Percentiles rank a stretch among this genome's conserved stretches.
Conservation (phyloP, 495 filamentous ascomycete species). For the Talaromyces trachyspermus region DNA sequence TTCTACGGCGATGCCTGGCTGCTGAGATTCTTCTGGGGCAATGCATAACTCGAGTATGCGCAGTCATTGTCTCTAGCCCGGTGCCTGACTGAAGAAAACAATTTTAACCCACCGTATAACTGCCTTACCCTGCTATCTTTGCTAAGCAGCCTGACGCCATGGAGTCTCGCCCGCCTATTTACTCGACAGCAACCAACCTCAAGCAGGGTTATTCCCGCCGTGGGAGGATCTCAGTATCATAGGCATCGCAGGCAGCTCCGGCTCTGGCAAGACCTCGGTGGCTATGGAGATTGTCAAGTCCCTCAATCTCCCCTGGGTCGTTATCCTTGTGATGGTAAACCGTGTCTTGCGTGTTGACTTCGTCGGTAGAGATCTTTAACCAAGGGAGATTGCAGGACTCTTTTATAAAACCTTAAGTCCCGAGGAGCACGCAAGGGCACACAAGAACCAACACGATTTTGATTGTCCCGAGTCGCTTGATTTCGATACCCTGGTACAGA, state of each 20-base stretch:
- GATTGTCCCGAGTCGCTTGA: slow-evolving; percentile 92
- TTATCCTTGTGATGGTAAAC: slow-evolving; percentile 88
- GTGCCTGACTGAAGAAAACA: too few species aligned
- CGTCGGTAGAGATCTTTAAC: neutral
- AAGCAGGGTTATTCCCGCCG: slow-evolving; percentile 79
- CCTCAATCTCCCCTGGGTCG: slow-evolving; percentile 92
- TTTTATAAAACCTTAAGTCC: slow-evolving; percentile 77
- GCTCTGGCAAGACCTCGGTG: slow-evolving; percentile 94
- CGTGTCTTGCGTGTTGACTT: slow-evolving; percentile 2
- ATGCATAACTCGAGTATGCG: neutral
- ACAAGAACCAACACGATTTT: slow-evolving; percentile 90
- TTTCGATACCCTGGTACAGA: slow-evolving; percentile 82
- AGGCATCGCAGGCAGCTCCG: slow-evolving; percentile 89
- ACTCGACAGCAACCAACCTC: slow-evolving; percentile 28
- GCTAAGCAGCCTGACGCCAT: slow-evolving; percentile 14
- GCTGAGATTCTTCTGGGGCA: neutral
- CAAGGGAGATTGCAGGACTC: slow-evolving; percentile 60
- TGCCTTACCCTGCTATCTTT: slow-evolving; percentile 1
- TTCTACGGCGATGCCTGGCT: neutral
- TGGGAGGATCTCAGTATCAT: slow-evolving; percentile 95
- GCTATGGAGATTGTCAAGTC: slow-evolving; percentile 84
- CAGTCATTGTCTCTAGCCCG: neutral
- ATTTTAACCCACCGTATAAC: too few species aligned
- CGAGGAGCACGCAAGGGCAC: slow-evolving; percentile 69
- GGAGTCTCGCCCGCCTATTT: slow-evolving; percentile 40